phyloP scores from a whole-genome alignment of 768 basidiomycete genomes.

The Cystobasidium ongulense region DNA sequence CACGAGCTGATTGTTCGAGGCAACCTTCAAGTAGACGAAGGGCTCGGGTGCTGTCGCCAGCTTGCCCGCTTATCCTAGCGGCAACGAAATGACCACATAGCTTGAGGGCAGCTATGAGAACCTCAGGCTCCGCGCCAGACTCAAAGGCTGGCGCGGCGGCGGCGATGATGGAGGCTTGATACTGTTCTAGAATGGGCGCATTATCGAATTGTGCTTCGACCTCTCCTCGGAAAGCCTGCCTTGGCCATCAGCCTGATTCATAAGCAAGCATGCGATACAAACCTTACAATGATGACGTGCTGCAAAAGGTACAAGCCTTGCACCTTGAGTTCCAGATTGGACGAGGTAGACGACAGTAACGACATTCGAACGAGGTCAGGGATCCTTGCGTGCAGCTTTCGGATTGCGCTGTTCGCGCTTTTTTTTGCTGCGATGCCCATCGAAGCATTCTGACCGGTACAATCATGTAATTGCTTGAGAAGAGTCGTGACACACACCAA shows the following conservation, averaged over 20 bases:
- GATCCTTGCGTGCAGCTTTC: constrained; percentile 71
- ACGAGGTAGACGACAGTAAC: constrained; percentile 91
- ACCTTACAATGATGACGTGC: constrained; percentile 77
- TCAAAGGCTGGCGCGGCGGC: constrained; percentile 95
- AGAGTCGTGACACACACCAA: constrained; percentile 84
- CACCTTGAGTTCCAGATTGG: constrained; percentile 87
- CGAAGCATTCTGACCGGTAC: constrained; percentile 55
- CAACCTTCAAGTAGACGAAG: not conserved
- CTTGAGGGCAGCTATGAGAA: constrained; percentile 80
- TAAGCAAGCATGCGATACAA: not conserved
- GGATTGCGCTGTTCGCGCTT: constrained; percentile 44
- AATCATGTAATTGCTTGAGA: constrained; percentile 62
- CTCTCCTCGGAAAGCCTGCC: constrained; percentile 72
- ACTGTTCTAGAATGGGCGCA: constrained; percentile 81
- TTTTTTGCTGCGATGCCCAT: not conserved
- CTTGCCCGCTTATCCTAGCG: constrained; percentile 63
- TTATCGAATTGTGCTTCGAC: constrained; percentile 91
- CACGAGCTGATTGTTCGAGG: not conserved
- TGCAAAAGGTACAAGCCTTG: constrained; percentile 80
- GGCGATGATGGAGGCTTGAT: constrained; percentile 95
- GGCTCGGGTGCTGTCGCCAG: not conserved
- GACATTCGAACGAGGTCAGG: constrained; percentile 95
- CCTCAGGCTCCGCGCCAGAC: constrained; percentile 88
- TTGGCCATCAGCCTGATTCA: not conserved
- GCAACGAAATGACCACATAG: constrained; percentile 93